Base-by-base conservation (phyloP, 2,329 filamentous ascomycete genomes). In the Capronia americana region DNA sequence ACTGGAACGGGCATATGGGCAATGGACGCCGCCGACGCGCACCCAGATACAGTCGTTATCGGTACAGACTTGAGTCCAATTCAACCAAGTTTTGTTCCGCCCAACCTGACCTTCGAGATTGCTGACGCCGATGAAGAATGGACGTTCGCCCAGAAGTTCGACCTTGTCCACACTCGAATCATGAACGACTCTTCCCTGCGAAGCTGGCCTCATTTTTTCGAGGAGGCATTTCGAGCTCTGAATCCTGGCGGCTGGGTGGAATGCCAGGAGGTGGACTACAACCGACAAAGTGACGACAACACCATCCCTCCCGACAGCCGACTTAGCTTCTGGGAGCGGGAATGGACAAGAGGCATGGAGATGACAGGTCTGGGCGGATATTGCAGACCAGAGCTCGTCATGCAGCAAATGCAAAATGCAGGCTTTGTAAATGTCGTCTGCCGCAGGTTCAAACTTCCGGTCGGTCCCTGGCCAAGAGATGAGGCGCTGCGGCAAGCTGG, bases 141-240 rank as follows among this genome's bases (percentile, higher is more conserved):
- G 86, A 73, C 85, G 20, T 82, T 86, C 66, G 70, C 74, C 3
- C 81, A 86, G 64, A 59, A 44, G 23, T 88, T 87, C 60, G 86
- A 89, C 73, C 87, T 86, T 64, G 82, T 89, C 44, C 86, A 88
- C 72, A 82, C 83, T 14, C 80, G 87, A 4, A 82, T 85, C 63
- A 84, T 84, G 1, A 83, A 83, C 12, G 82, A 85, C 78, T 65
- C 48, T 34, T 84, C 82, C 1, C 83, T 88, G 65, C 83, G 80
- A 57, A 80, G 88, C 71, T 88, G 86, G 85, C 79, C 79, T 11
- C 57, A 64, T 48, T 67, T 60, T 23, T 64, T 60, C 61, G 53
- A 58, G n/a, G 54, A 69, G 48, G 61, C 71, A 50, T 73, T 72
- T 51, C 59, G 70, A 5, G 69, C 71, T 51, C 71, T 67, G n/a